Base-by-base conservation (phyloP, 495 filamentous ascomycete species). In the Xylaria palmicola region DNA sequence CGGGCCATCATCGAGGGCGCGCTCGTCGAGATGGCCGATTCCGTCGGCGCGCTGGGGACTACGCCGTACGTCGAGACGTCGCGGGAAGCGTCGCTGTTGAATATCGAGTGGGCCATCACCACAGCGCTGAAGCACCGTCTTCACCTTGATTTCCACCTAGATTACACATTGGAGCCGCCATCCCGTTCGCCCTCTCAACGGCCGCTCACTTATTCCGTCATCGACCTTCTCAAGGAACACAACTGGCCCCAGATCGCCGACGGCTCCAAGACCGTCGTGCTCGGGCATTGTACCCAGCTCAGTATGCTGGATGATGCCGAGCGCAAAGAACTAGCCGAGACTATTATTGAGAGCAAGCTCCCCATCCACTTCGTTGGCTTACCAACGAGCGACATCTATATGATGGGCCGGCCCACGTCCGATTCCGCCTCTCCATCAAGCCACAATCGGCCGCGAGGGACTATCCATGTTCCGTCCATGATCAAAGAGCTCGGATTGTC, bases 81-180 rank as follows among this genome's bases (percentile, higher is more conserved):
- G 29, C 63, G 73, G 22, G 74, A 74, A 4, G 74, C 76, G 1
- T 77, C 78, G 49, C 79, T 82, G 48, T 65, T 63, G 50, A 92
- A 91, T 62, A 83, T 92, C 41, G 70, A 81, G 4, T 91, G 85
- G 84, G 82, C 87, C 3, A 70, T 87, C 47, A 69, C 74, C 3
- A 70, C 70, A 24, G 86, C 85, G 9, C 56, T 83, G 47, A 45
- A 62, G 7, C 65, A 76, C 27, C 63, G 68, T 5, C 81, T 85
- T 52, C 87, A 89, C 68, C 66, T 92, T 7, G 89, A 92, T 65
- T 84, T 91, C 40, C 89, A 92, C 68, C 76, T 91, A 0, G 89
- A 91, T 68, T 91, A 91, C 68, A 82, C 87, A 62, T 72, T 91
- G 6, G 80, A 86, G 52, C 19, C 65, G 4, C 56, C 63, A 15